Percentiles rank a stretch among this genome's conserved stretches.
Evolutionary conservation across 2,329 filamentous ascomycete genomes (phyloP).

Genomic region (Cladophialophora immunda): DNA sequence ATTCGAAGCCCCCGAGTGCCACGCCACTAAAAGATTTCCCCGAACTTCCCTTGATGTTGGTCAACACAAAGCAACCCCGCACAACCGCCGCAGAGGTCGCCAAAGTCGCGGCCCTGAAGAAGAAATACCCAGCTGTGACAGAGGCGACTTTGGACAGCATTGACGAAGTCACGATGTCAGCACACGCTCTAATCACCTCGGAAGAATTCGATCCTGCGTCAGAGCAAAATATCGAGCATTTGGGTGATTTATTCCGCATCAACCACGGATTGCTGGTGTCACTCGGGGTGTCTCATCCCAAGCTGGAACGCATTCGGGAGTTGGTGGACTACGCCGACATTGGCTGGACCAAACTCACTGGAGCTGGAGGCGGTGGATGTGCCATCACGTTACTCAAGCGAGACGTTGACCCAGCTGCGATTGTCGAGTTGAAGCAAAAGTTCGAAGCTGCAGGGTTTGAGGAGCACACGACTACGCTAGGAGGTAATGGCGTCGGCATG

Average conservation of each 20-base stretch:
- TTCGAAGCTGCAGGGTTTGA: constrained; percentile 77
- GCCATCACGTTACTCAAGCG: constrained; percentile 89
- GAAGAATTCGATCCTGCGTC: constrained; percentile 73
- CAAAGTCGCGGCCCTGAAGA: constrained; percentile 79
- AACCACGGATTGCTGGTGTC: constrained; percentile 94
- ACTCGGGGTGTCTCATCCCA: constrained; percentile 91
- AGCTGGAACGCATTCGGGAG: constrained; percentile 89
- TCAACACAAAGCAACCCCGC: constrained; percentile 87
- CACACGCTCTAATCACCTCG: constrained; percentile 63
- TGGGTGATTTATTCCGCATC: constrained; percentile 89
- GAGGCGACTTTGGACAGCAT: constrained; percentile 85
- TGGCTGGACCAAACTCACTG: constrained; percentile 97
- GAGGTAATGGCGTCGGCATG: constrained; percentile 92
- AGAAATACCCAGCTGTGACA: constrained; percentile 77
- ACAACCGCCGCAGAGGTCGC: constrained; percentile 86
- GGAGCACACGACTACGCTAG: constrained; percentile 87
- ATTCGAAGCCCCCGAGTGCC: constrained; percentile 78
- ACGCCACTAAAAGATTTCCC: constrained; percentile 85
- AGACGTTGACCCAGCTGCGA: constrained; percentile 62
- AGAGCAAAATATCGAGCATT: constrained; percentile 69
- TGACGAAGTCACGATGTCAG: constrained; percentile 68
- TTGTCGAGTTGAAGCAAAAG: constrained; percentile 70
- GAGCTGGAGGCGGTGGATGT: constrained; percentile 93
- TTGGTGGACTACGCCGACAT: constrained; percentile 87
- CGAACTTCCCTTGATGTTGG: constrained; percentile 85